Evolutionary conservation across 1,139 yeast species (phyloP).

Genomic region (Debaryomyces sp.): DNA sequence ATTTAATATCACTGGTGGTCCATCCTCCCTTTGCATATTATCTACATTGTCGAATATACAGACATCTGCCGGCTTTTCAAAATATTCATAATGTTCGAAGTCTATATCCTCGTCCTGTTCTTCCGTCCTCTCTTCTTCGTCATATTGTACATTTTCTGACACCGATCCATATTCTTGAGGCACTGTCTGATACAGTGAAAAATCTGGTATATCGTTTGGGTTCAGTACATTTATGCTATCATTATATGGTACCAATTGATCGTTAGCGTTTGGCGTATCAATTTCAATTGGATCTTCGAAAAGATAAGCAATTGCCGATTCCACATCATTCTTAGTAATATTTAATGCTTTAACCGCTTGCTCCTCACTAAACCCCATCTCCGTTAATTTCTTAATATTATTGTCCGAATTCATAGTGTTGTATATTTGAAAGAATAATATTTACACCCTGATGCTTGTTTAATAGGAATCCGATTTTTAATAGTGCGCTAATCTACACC

Average conservation of each 20-base stretch:
- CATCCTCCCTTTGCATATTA: conserved; percentile 2
- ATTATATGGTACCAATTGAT: conserved; percentile 12
- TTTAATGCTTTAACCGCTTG: conserved; percentile 46
- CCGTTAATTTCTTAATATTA: conserved; percentile 44
- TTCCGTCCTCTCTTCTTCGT: background rate
- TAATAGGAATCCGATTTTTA: background rate
- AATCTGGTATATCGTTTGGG: conserved; percentile 23
- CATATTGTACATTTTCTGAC: background rate
- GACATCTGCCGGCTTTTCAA: background rate
- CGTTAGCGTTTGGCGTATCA: conserved; percentile 9
- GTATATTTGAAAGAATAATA: background rate
- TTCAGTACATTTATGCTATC: conserved; percentile 22
- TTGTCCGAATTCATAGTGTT: conserved; percentile 14
- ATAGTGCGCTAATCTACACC: background rate
- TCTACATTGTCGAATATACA: conserved; percentile 6
- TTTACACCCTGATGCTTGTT: background rate
- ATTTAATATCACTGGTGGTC: conserved; percentile 22
- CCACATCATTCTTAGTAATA: conserved; percentile 49
- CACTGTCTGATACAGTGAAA: conserved; percentile 7
- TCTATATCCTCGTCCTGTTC: conserved; percentile 2
- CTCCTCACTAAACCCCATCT: conserved; percentile 63
- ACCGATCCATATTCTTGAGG: background rate
- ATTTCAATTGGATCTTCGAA: conserved; percentile 43
- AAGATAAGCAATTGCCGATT: conserved; percentile 55
- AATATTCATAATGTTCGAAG: conserved; percentile 3